Evolutionary conservation across 2,329 filamentous ascomycete species (phyloP).

Genomic region (Mycogone perniciosa): DNA sequence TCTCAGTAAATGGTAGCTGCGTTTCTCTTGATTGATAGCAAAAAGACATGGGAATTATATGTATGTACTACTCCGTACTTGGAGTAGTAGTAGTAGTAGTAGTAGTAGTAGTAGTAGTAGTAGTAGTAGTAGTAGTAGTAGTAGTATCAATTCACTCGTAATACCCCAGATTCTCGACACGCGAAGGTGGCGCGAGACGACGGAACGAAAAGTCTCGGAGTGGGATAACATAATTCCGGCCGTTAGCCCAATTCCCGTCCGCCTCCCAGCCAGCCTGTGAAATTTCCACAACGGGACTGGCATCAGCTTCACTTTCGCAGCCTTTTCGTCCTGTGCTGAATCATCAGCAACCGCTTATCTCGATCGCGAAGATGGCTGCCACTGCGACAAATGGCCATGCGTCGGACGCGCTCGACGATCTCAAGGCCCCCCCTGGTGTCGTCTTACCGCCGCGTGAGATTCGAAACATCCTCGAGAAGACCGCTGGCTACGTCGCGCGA

Average conservation of each 20-base stretch:
- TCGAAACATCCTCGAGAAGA: slow-evolving; percentile 81
- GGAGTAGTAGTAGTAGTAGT: no score
- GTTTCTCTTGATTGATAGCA: no score
- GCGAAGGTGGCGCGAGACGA: neutral
- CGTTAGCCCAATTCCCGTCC: neutral
- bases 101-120: no score
- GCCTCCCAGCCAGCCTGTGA: slow-evolving; percentile 2
- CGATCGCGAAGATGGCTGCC: slow-evolving; percentile 22
- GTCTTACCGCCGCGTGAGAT: slow-evolving; percentile 88
- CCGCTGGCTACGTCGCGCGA: slow-evolving; percentile 79
- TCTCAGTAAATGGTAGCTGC: no score
- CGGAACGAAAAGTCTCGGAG: neutral
- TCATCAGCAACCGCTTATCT: neutral
- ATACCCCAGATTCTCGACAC: neutral
- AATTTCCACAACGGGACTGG: slow-evolving; percentile 10
- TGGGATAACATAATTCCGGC: slow-evolving; percentile 5
- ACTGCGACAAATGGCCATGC: slow-evolving; percentile 47
- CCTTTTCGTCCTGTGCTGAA: slow-evolving; percentile 9
- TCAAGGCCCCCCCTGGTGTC: slow-evolving; percentile 74
- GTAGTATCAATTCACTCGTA: neutral
- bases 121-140: no score
- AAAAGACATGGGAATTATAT: no score
- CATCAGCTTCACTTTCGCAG: neutral
- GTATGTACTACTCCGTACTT: no score
- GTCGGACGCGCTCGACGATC: slow-evolving; percentile 52